Evolutionary conservation across 176 grass and related monocot genomes (phyloP), one percentile per base, ranked within the genome.

Genomic region (Urochloa ruziziensis): DNA sequence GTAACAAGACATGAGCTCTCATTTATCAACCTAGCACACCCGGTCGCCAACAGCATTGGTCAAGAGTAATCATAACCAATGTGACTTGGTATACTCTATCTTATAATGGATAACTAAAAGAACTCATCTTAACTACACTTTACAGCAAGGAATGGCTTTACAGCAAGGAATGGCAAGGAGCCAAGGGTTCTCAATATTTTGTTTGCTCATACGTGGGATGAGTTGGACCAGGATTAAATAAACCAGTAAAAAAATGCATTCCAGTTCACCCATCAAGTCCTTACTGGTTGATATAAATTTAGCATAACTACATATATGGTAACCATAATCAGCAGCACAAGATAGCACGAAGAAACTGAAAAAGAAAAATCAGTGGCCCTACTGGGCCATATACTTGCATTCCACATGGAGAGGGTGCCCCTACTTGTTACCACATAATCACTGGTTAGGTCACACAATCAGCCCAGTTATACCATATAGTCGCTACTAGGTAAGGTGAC

Each of bases 61-160:
- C 62, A 56, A 28, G 14, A 68, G 65, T 36, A 21, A 80, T 74
- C 19, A 44, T 75, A 69, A 88, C 33, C 40, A 58, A 68, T 9
- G 62, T 24, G 12, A 39, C 12, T 29, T 19, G 7, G n/a, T n/a
- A n/a, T n/a, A 19, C 33, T 73, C 10, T n/a, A n/a, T 21, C 25
- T 61, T 43, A 19, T 46, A 63, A 62, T 30, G 40, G 24, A 44
- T 62, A 30, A 78, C 17, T 46, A 0, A 25, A 75, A 25, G 14
- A 46, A 19, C 25, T 62, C 4, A 14, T 14, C 58, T 62, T 67
- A 28, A 36, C 44, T 33, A 49, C 42, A 49, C 42, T 79, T 74
- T 24, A 34, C 11, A 75, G 12, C 51, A 75, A 65, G 11, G 24
- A 11, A 32, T 24, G 1, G 52, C n/a, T n/a, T n/a, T n/a, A n/a